Conservation (phyloP, 768 basidiomycete species). For the Auriscalpium microsporum region DNA sequence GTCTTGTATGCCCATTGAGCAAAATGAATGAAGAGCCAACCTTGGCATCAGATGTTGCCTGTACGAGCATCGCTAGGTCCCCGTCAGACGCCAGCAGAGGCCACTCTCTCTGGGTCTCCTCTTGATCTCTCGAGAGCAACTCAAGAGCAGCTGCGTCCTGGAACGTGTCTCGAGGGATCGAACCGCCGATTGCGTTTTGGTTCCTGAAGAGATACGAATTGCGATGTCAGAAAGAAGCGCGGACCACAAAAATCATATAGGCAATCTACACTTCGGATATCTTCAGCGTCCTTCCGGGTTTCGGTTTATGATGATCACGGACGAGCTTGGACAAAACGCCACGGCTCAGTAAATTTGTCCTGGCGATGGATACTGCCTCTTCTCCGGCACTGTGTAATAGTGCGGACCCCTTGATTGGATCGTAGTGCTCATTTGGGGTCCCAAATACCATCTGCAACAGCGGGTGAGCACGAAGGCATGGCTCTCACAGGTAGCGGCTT, state of each 20-base stretch:
- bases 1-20: background rate
- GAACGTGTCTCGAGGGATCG: conserved; percentile 54
- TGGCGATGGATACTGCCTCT: conserved; percentile 44
- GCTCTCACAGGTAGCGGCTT: background rate
- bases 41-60: conserved; percentile 77
- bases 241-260: background rate
- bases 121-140: conserved; percentile 40
- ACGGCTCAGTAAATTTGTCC: conserved; percentile 50
- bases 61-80: conserved; percentile 65
- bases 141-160: conserved; percentile 64
- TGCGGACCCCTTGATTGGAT: conserved; percentile 45
- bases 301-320: conserved; percentile 51
- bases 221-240: background rate
- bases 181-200: conserved; percentile 57
- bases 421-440: conserved; percentile 61
- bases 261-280: conserved; percentile 56
- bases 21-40: conserved; percentile 26
- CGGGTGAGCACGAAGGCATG: background rate
- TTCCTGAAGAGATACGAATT: conserved; percentile 36
- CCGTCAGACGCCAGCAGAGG: conserved; percentile 73
- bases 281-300: conserved; percentile 67
- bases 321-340: conserved; percentile 61
- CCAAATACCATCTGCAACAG: conserved; percentile 63
- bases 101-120: conserved; percentile 66
- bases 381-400: conserved; percentile 54